Percentiles rank a stretch among this genome's conserved stretches.
Evolutionary conservation across 2,329 filamentous ascomycete genomes (phyloP).

Genomic region (Dryadomyces quercivorus): DNA sequence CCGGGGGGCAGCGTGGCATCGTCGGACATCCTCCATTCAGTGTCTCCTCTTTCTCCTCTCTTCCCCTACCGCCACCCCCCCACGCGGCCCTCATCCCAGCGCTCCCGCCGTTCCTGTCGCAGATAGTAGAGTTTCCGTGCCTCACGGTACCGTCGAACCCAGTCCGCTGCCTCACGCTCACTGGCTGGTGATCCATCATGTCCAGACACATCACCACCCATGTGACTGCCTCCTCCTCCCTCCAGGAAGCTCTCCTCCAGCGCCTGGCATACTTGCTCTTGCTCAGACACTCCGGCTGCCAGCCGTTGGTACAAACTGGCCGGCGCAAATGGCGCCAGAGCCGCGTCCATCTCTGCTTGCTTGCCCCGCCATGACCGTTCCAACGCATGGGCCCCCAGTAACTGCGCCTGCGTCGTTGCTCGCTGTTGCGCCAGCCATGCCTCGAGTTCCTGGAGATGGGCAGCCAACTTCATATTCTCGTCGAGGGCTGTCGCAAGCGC

Average conservation of each 20-base stretch:
- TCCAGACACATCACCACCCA: not conserved
- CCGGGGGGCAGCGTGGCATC: too few relatives aligned
- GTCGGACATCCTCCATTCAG: too few relatives aligned
- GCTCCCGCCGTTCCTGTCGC: conserved; percentile 73
- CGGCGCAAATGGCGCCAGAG: conserved; percentile 73
- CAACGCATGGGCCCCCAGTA: conserved; percentile 71
- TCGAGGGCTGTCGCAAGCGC: conserved; percentile 53
- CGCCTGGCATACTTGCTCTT: conserved; percentile 66
- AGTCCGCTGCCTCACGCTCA: conserved; percentile 76
- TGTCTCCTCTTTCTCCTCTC: not conserved
- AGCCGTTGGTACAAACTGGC: conserved; percentile 77
- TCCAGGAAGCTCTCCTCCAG: conserved; percentile 87
- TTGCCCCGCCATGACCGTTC: conserved; percentile 89
- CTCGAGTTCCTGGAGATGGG: conserved; percentile 49
- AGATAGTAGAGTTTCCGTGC: conserved; percentile 68
- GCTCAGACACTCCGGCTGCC: conserved; percentile 65
- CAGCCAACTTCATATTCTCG: conserved; percentile 60
- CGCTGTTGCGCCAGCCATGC: conserved; percentile 46
- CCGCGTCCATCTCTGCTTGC: conserved; percentile 78
- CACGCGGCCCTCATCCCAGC: conserved; percentile 93
- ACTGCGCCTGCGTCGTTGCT: conserved; percentile 61
- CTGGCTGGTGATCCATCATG: conserved; percentile 49
- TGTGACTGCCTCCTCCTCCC: not conserved
- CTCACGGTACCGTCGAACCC: conserved; percentile 70
- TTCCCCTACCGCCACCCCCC: conserved; percentile 68